Evolutionary conservation across 495 filamentous ascomycete species (phyloP).

Genomic region (Echria macrotheca): DNA sequence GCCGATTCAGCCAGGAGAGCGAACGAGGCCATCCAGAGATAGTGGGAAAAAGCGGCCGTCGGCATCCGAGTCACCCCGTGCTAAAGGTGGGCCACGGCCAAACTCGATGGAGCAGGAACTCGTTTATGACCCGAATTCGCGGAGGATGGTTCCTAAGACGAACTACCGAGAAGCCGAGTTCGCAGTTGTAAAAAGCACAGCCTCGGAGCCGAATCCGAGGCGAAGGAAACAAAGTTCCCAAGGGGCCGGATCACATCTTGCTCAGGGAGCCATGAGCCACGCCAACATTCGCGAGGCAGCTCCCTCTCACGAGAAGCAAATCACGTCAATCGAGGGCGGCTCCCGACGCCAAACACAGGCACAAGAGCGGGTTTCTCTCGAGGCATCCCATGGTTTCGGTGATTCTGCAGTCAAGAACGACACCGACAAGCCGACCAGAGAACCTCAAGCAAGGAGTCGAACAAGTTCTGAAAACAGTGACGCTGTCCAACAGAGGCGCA

Average conservation of each 20-base stretch:
- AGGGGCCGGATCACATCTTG: slow-evolving; percentile 28
- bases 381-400: too few relatives aligned
- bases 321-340: background rate
- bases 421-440: too few relatives aligned
- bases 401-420: too few relatives aligned
- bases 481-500: too few relatives aligned
- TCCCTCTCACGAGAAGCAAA: slow-evolving; percentile 28
- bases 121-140: slow-evolving; percentile 54
- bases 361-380: too few relatives aligned
- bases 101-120: slow-evolving; percentile 31
- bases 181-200: slow-evolving; percentile 39
- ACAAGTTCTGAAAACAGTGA: too few relatives aligned
- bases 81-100: slow-evolving; percentile 11
- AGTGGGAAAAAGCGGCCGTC: background rate
- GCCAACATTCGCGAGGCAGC: slow-evolving; percentile 22
- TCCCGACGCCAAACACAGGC: slow-evolving; percentile 3
- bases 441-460: too few relatives aligned
- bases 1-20: slow-evolving; percentile 1
- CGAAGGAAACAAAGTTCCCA: slow-evolving; percentile 46
- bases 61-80: background rate
- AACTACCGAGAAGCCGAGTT: slow-evolving; percentile 34
- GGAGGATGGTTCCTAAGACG: slow-evolving; percentile 44
- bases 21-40: background rate
- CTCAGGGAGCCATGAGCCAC: slow-evolving; percentile 33
- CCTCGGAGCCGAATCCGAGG: slow-evolving; percentile 45